Conservation (phyloP, 257 asterid genomes). For the Anisodus acutangulus region DNA sequence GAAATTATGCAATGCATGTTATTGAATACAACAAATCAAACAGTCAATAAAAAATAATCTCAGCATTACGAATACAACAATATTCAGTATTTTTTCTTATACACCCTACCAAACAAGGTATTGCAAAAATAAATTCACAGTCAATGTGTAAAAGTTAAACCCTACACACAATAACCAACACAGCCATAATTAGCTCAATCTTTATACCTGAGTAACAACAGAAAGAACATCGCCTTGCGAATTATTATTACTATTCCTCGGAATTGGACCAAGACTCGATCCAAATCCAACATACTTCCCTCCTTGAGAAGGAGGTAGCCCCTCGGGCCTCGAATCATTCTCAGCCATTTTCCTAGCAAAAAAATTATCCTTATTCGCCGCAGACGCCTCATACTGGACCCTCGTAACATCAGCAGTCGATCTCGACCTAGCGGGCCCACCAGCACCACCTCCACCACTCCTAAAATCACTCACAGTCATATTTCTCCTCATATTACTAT, state of each 20-base stretch:
- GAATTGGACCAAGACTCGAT: conserved; percentile 59
- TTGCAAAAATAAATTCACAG: no score
- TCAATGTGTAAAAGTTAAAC: no score
- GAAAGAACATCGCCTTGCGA: conserved; percentile 78
- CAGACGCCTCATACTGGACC: conserved; percentile 73
- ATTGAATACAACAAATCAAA: no score
- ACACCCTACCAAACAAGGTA: no score
- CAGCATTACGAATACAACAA: no score
- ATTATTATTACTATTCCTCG: conserved; percentile 37
- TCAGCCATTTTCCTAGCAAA: conserved; percentile 71
- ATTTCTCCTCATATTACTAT: conserved; percentile 62
- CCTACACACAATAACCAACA: background rate
- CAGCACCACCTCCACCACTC: conserved; percentile 55
- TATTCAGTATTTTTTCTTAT: no score
- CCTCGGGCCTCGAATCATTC: conserved; percentile 77
- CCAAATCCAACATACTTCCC: conserved; percentile 97
- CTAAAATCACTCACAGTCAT: conserved; percentile 78
- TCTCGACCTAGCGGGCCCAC: conserved; percentile 63
- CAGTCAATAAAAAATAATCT: no score
- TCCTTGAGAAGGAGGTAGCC: conserved; percentile 92
- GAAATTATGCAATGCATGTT: no score
- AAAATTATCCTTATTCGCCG: conserved; percentile 76
- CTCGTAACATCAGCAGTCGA: conserved; percentile 66
- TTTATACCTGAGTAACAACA: conserved; percentile 67
- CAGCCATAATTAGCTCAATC: background rate